Base-by-base conservation (phyloP, 2,329 filamentous ascomycete genomes). In the Pochonia chlamydosporia region DNA sequence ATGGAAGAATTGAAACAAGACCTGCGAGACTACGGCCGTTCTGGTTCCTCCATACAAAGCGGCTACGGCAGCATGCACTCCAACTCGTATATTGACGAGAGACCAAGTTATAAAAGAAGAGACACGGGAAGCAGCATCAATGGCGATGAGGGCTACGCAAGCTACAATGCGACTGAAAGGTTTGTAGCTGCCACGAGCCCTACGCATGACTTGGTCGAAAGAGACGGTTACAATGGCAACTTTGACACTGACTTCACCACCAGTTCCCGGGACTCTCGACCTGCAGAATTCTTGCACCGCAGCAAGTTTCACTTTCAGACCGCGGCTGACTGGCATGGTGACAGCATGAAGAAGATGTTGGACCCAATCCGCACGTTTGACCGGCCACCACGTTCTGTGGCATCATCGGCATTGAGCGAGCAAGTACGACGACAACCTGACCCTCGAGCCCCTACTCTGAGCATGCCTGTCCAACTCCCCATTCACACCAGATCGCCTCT, bases 311-410 rank as follows among this genome's bases (percentile, higher is more conserved):
- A 74, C 48, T 74, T 76, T 52, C 66, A 66, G 41, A 67, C 70
- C 4, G 66, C 68, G 44, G 68, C 71, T 54, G 65, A 74, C 39
- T 64, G 73, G 13, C 72, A 79, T 44, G 73, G 75, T 49, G 72
- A 68, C 49, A 69, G 64, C 44, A 70, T 80, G 57, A 72, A 79
- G 49, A 76, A 75, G 59, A 81, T 77, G 62, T 65, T 82, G n/a
- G 71, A 79, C 48, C 68, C 71, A 1, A 61, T 70, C 31, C 66
- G 71, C 31, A 66, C 63, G 0, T 56, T 71, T n/a, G 72, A 75
- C 48, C 73, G 68, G 14, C 70, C 72, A 8, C 69, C 73, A 20
- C 68, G 68, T 42, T 72, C 73, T 9, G 63, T 66, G 4, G 62
- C 76, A 5, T 71, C 68, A 48, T 61, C 67, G 9, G 73, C 72